Evolutionary conservation across 139 green algal genomes (phyloP).

Genomic region (Closterium sp.): DNA sequence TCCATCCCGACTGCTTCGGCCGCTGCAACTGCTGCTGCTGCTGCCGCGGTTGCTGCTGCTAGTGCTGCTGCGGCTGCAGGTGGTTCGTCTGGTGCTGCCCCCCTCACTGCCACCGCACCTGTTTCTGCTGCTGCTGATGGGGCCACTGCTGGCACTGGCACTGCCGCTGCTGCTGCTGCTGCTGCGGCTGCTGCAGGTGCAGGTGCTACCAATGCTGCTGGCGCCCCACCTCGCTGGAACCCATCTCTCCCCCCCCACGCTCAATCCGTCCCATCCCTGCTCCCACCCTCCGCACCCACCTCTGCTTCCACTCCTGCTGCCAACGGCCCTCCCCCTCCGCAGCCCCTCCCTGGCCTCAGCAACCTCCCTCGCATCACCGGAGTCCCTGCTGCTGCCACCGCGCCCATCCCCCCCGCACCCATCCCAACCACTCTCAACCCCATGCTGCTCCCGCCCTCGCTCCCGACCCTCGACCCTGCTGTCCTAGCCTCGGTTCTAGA

Average conservation of each 20-base stretch:
- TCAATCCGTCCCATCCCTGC: background rate
- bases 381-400: background rate
- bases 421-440: background rate
- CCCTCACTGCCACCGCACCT: background rate
- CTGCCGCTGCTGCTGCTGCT: background rate
- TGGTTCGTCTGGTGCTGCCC: background rate
- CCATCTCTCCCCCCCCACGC: background rate
- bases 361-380: constrained; percentile 4
- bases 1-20: background rate
- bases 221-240: background rate
- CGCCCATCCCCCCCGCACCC: constrained; percentile 4
- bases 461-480: background rate
- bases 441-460: background rate
- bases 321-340: background rate
- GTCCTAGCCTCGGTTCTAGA: background rate
- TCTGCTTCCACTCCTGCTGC: background rate
- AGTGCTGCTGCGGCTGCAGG: background rate
- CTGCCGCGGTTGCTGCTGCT: background rate
- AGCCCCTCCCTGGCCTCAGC: background rate
- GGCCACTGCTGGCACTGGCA: no score
- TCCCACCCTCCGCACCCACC: background rate
- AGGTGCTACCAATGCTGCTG: no score
- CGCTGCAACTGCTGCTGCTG: background rate
- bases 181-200: no score
- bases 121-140: background rate